Base-by-base conservation (phyloP, 768 basidiomycete species). In the Leccinum subtestaceum region DNA sequence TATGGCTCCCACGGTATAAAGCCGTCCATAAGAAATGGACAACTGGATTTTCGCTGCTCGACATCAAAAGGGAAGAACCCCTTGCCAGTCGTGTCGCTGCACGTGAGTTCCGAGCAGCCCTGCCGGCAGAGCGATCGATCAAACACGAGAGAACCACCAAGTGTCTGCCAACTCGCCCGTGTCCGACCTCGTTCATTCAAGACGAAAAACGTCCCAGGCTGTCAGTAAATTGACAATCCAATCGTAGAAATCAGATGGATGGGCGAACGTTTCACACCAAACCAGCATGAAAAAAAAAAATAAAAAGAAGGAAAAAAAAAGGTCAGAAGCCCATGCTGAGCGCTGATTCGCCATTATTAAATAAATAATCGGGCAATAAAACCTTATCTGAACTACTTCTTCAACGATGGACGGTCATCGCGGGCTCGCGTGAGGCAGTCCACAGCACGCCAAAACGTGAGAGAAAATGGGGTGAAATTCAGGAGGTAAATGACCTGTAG, bases 351-450 rank as follows among this genome's bases (percentile, higher is more conserved):
- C 55, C 23, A 49, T 48, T 51, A 66, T 58, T 49, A 53, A 65
- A 67, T 49, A 54, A 65, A 67, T 50, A 56, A 66, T 55, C 21
- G 34, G 46, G 45, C 27, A 59, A 60, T 67, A 59, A 64, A 65
- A 59, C 65, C 63, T 67, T 64, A 63, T 64, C 54, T 60, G 60
- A 62, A 47, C 11, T 47, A 45, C 45, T 58, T 48, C 57, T 49
- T 61, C 58, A 38, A 58, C 34, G 53, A 25, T 15, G 45, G 55
- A 52, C 43, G 56, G 58, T 40, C 64, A 61, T 57, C 66, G 56
- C 63, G 64, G 61, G 53, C 57, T 62, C 53, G 47, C 47, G 52
- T 48, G 47, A 62, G 58, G 60, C 50, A 56, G 52, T 58, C 52
- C 53, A 40, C 52, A 57, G 53, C 53, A 70, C 15, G 49, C 57